Evolutionary conservation across 2,329 filamentous ascomycete genomes (phyloP).

Genomic region (Trichoderma lentiforme): DNA sequence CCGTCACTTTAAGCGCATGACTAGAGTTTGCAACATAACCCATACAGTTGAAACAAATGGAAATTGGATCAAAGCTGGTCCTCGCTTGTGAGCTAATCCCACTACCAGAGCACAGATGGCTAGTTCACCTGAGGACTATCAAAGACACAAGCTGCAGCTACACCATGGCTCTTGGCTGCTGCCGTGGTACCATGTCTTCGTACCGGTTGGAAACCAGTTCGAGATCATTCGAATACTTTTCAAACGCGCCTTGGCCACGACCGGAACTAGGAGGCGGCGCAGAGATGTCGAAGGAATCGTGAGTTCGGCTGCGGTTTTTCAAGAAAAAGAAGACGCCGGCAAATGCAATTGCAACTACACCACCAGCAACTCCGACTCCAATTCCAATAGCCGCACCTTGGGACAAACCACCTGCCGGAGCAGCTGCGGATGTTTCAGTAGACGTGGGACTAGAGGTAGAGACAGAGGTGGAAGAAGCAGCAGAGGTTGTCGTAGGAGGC

Average conservation of each 20-base stretch:
- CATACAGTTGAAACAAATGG: constrained; percentile 6
- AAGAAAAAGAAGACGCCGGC: constrained; percentile 41
- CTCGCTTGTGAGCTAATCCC: constrained; percentile 10
- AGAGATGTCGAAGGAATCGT: constrained; percentile 44
- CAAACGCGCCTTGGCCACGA: constrained; percentile 32
- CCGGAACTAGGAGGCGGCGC: constrained; percentile 46
- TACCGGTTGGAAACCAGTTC: constrained; percentile 53
- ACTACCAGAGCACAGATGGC: constrained; percentile 20
- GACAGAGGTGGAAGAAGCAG: not conserved
- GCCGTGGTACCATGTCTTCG: constrained; percentile 55
- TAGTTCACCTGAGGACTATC: not conserved
- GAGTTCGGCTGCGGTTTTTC: constrained; percentile 27
- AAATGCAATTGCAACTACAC: constrained; percentile 38
- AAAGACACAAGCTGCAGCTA: constrained; percentile 22
- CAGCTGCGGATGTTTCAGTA: constrained; percentile 18
- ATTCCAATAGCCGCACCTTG: constrained; percentile 48
- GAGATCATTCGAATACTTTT: constrained; percentile 42
- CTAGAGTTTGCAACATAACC: not conserved
- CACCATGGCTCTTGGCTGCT: constrained; percentile 46
- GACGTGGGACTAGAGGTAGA: constrained; percentile 5
- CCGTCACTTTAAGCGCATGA: not conserved
- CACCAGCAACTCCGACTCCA: constrained; percentile 44
- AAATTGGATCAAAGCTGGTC: constrained; percentile 1
- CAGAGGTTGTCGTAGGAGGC: not conserved
- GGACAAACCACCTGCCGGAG: constrained; percentile 30